Base-by-base conservation (phyloP, 768 basidiomycete species). In the Tremella fuciformis region DNA sequence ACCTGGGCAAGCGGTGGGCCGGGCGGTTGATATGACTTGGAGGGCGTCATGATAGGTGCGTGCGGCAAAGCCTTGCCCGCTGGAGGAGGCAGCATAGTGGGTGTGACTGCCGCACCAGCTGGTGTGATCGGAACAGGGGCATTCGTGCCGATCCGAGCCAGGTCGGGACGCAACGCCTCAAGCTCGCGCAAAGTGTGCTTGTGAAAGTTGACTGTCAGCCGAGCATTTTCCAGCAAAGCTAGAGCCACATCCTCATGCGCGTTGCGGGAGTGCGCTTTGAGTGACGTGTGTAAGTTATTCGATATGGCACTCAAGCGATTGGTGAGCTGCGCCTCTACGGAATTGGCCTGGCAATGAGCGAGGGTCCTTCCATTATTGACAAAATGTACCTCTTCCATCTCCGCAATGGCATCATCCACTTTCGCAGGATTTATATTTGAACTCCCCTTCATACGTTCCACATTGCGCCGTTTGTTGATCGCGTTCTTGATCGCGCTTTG, bases 251-350 rank as follows among this genome's bases (percentile, higher is more conserved):
- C 96, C 56, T 93, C 89, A 54, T 94, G 88, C 25, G 92, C 88
- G 63, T 88, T 84, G 49, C 84, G 84, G 58, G 88, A 89, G 77
- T 99, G 91, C 0, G 84, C 84, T 38, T 86, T 83, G 25, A 99
- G 82, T 1, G 93, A 87, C 50, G 84, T 84, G 67, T 96, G 92
- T 16, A 99, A 81, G 67, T 97, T 93, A 66, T 89, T 86, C 1
- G 94, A 97, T 55, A 99, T 97, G 46, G 91, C 91, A 51, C 90
- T 83, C 2, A 93, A 87, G n/a, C 91, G 86, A 51, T 83, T 84
- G 2, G 88, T 85, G 22, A 98, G 83, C 8, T 85, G 82, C 73
- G 87, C 84, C 71, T 99, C 94, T 60, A 91, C 89, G 69, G 88
- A 88, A 67, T 87, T 86, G 8, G 96, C 94, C 91, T 98, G 3